Evolutionary conservation across 257 asterid genomes (phyloP).

Genomic region (Fraxinus americana): DNA sequence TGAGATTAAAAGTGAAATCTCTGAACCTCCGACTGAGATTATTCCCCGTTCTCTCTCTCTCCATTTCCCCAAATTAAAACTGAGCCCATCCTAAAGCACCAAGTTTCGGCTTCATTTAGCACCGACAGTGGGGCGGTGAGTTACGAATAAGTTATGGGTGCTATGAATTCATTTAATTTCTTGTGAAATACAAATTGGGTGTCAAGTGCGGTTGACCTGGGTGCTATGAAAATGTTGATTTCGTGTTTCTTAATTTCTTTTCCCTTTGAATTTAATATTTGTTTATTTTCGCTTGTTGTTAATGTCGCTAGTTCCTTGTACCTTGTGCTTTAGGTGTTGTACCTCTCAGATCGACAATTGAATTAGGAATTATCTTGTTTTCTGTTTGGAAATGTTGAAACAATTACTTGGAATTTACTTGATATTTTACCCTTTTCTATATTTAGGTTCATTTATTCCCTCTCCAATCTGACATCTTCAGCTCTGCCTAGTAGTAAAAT

Average conservation of each 20-base stretch:
- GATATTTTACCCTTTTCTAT: background rate
- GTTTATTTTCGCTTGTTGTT: slow-evolving; percentile 10
- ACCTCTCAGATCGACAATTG: slow-evolving; percentile 24
- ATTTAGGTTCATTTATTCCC: slow-evolving; percentile 2
- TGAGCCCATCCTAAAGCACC: too few species aligned
- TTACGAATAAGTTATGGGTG: too few species aligned
- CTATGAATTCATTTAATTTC: too few species aligned
- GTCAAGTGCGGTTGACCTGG: too few species aligned
- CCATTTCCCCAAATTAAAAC: too few species aligned
- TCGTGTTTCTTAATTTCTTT: background rate
- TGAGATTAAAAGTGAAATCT: too few species aligned
- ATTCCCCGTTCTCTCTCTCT: too few species aligned
- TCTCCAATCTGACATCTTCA: background rate
- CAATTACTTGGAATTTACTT: background rate
- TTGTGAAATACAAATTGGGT: too few species aligned
- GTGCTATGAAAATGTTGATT: background rate
- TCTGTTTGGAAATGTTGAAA: slow-evolving; percentile 5
- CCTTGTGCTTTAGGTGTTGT: slow-evolving; percentile 35
- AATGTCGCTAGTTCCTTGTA: slow-evolving; percentile 14
- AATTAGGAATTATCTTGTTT: background rate
- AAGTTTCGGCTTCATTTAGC: too few species aligned
- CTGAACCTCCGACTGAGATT: too few species aligned
- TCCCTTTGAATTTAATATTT: slow-evolving; percentile 16
- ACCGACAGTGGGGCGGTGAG: too few species aligned
- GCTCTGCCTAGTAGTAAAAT: slow-evolving; percentile 11